These are phyloP conservation scores for Magnaporthales sp. DNA, from an alignment of 2,329 filamentous ascomycete genomes.

Conservation along the genomic window DNA sequence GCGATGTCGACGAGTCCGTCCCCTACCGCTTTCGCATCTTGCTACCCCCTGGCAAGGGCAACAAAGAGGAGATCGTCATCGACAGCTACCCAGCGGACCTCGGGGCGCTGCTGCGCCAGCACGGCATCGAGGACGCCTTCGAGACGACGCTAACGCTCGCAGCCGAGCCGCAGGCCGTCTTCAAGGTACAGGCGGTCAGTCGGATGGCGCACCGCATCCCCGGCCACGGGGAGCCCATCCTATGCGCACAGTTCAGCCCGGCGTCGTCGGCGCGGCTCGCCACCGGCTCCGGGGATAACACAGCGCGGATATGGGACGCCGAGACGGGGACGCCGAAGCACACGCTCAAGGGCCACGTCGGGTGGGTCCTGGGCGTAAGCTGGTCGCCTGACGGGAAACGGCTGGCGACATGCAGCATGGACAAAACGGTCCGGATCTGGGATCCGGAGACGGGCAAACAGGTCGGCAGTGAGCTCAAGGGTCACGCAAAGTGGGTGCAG, in stretches of 20 bases:
- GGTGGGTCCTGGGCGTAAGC: slow-evolving; percentile 81
- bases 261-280: slow-evolving; percentile 68
- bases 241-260: slow-evolving; percentile 80
- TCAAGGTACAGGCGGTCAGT: slow-evolving; percentile 85
- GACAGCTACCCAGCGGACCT: slow-evolving; percentile 49
- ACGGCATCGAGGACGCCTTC: slow-evolving; percentile 50
- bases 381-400: slow-evolving; percentile 79
- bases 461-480: slow-evolving; percentile 64
- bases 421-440: slow-evolving; percentile 87
- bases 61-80: slow-evolving; percentile 35
- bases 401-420: slow-evolving; percentile 86
- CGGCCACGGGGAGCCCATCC: slow-evolving; percentile 85
- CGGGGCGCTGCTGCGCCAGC: slow-evolving; percentile 41
- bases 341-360: slow-evolving; percentile 79
- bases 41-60: slow-evolving; percentile 41
- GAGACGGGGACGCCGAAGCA: slow-evolving; percentile 84
- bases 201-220: slow-evolving; percentile 81
- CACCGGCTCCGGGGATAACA: slow-evolving; percentile 77
- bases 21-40: slow-evolving; percentile 54
- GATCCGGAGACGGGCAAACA: slow-evolving; percentile 72
- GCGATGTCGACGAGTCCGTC: slow-evolving; percentile 50
- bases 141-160: slow-evolving; percentile 43
- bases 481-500: slow-evolving; percentile 84
- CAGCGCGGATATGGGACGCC: slow-evolving; percentile 88
- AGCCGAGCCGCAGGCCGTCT: slow-evolving; percentile 79